A percentile compares a stretch with the other conserved stretches of the same genome.
phyloP scores from a whole-genome alignment of 495 filamentous ascomycete species.

The Penicillium bialowiezense region DNA sequence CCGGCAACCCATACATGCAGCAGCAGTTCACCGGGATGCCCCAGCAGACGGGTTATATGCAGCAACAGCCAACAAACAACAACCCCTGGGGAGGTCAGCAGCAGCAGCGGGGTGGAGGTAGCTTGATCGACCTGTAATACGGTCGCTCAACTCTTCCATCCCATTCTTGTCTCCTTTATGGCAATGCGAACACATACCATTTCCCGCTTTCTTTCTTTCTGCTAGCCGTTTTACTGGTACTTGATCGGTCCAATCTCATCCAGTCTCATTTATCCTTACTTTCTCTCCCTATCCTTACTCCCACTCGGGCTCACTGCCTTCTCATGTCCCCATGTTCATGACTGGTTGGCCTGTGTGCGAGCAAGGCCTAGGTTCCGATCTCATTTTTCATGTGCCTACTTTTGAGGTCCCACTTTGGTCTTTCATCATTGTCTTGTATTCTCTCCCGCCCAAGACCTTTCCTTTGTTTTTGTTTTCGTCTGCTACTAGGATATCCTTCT shows the following conservation, averaged over 20 bases:
- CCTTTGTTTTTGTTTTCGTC: constrained; percentile 17
- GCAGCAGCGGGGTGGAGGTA: constrained; percentile 64
- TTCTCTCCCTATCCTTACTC: constrained; percentile 3
- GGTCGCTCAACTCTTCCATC: constrained; percentile 4
- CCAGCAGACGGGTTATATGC: constrained; percentile 50
- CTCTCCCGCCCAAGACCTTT: constrained; percentile 9
- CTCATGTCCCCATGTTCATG: neutral
- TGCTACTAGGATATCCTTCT: constrained; percentile 32
- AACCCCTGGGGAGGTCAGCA: constrained; percentile 72
- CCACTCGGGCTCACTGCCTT: constrained; percentile 1
- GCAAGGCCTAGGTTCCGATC: neutral
- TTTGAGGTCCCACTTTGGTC: neutral
- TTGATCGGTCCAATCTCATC: constrained; percentile 9
- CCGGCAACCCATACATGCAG: constrained; percentile 84
- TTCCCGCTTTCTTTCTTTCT: constrained; percentile 21
- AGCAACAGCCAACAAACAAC: constrained; percentile 51
- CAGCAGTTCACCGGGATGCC: constrained; percentile 70
- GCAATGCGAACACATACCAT: constrained; percentile 18
- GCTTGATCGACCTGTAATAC: constrained; percentile 85
- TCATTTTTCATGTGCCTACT: neutral
- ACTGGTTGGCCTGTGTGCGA: neutral
- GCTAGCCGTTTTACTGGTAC: constrained; percentile 6
- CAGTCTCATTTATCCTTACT: constrained; percentile 2
- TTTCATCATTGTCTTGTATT: constrained; percentile 7
- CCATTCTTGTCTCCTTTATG: constrained; percentile 4